These are phyloP conservation scores for Gymnopilus dilepis DNA, from an alignment of 768 basidiomycete species.

Conservation along the genomic window DNA sequence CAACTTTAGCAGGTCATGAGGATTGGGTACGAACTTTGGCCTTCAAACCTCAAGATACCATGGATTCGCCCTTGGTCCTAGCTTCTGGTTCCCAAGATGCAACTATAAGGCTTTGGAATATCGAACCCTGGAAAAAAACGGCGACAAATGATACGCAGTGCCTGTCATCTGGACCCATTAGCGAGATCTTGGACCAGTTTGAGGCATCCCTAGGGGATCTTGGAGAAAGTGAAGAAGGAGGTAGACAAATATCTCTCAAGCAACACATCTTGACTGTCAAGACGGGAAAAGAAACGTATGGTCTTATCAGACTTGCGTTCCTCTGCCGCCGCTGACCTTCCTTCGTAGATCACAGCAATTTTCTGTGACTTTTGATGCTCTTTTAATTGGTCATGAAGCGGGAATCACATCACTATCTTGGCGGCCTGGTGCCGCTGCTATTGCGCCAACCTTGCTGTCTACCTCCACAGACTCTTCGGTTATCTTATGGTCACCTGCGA, in stretches of 20 bases:
- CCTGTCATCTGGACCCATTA: slow-evolving; percentile 44
- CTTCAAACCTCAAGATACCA: slow-evolving; percentile 50
- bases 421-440: slow-evolving; percentile 51
- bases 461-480: slow-evolving; percentile 95
- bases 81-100: slow-evolving; percentile 97
- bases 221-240: slow-evolving; percentile 77
- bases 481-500: slow-evolving; percentile 91
- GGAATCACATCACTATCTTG: slow-evolving; percentile 90
- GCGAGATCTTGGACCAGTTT: slow-evolving; percentile 87
- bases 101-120: slow-evolving; percentile 91
- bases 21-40: slow-evolving; percentile 92
- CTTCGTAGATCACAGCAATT: slow-evolving; percentile 51
- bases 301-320: slow-evolving; percentile 8
- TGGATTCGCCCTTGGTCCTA: slow-evolving; percentile 61
- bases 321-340: not conserved
- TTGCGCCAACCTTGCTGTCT: slow-evolving; percentile 75
- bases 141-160: slow-evolving; percentile 21
- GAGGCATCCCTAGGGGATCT: slow-evolving; percentile 80
- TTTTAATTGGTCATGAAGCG: slow-evolving; percentile 95
- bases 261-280: slow-evolving; percentile 79
- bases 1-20: slow-evolving; percentile 81
- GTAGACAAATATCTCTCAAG: slow-evolving; percentile 87
- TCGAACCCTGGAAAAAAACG: slow-evolving; percentile 55
- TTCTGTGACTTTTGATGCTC: slow-evolving; percentile 89
- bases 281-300: slow-evolving; percentile 44